Percentiles rank a stretch among this genome's conserved stretches.
Conservation (phyloP, 768 basidiomycete species). For the Suillus ampliporus region DNA sequence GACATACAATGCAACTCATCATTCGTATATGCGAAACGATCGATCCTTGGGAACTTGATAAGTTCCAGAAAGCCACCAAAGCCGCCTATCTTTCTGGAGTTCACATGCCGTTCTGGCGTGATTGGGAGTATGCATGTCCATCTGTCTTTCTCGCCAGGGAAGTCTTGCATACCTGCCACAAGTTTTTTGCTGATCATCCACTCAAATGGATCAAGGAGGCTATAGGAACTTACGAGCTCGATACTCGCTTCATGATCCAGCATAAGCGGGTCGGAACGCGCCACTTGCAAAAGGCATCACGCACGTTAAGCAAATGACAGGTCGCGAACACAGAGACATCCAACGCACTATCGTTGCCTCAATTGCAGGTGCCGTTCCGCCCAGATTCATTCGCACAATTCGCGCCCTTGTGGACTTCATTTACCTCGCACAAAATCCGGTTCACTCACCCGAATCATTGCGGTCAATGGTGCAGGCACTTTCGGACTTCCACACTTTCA, state of each 20-base stretch:
- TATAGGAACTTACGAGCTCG: constrained; percentile 37
- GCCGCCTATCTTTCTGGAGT: constrained; percentile 12
- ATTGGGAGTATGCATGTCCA: constrained; percentile 41
- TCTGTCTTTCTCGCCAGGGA: constrained; percentile 41
- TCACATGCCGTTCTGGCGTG: constrained; percentile 40
- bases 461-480: neutral
- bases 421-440: constrained; percentile 38
- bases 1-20: constrained; percentile 5
- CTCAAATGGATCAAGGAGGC: constrained; percentile 42
- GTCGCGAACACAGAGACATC: constrained; percentile 44
- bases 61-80: constrained; percentile 29
- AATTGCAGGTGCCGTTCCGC: constrained; percentile 39
- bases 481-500: constrained; percentile 3
- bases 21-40: neutral
- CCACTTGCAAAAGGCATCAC: constrained; percentile 47
- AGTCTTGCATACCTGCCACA: constrained; percentile 40
- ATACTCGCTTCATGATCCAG: constrained; percentile 41
- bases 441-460: constrained; percentile 20
- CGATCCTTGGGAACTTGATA: constrained; percentile 30
- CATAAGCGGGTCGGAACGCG: constrained; percentile 41
- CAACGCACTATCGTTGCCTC: constrained; percentile 40
- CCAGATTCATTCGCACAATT: constrained; percentile 36
- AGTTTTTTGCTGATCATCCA: constrained; percentile 38
- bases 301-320: constrained; percentile 47
- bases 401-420: constrained; percentile 43